Conservation (phyloP, 1,284 basidiomycete genomes). For the Taiwanofungus camphoratus region DNA sequence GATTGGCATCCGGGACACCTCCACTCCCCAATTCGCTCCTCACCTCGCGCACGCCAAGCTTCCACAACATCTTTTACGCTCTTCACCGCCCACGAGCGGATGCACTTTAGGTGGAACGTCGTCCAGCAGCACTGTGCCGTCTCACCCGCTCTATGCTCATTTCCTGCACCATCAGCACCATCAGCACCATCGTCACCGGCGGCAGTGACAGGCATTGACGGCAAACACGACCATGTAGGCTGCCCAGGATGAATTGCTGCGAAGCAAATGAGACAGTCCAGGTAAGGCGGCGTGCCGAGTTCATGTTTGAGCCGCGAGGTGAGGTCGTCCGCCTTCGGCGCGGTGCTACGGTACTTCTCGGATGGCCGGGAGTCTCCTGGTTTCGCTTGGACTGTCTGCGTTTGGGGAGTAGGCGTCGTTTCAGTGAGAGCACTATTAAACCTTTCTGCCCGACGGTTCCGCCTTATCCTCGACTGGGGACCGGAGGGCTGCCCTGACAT, state of each 20-base stretch:
- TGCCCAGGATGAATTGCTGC: constrained; percentile 64
- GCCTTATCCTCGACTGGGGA: constrained; percentile 2
- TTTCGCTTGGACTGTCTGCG: not conserved
- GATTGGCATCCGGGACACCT: constrained; percentile 86
- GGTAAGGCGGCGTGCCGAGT: constrained; percentile 60
- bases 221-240: constrained; percentile 76
- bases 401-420: not conserved
- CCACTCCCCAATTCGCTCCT: constrained; percentile 70
- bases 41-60: constrained; percentile 71
- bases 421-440: constrained; percentile 16
- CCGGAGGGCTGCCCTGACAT: not conserved
- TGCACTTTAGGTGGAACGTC: constrained; percentile 81
- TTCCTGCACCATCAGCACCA: constrained; percentile 7
- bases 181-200: constrained; percentile 28
- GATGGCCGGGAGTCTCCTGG: constrained; percentile 6
- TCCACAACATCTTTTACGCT: constrained; percentile 73
- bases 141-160: constrained; percentile 17
- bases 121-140: constrained; percentile 70
- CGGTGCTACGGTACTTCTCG: constrained; percentile 15
- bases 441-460: constrained; percentile 10
- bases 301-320: constrained; percentile 62
- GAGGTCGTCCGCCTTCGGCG: constrained; percentile 46
- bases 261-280: constrained; percentile 82
- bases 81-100: constrained; percentile 72
- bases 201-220: constrained; percentile 40